phyloP scores from a whole-genome alignment of 2,329 filamentous ascomycete species.

The Colletotrichum aenigma region DNA sequence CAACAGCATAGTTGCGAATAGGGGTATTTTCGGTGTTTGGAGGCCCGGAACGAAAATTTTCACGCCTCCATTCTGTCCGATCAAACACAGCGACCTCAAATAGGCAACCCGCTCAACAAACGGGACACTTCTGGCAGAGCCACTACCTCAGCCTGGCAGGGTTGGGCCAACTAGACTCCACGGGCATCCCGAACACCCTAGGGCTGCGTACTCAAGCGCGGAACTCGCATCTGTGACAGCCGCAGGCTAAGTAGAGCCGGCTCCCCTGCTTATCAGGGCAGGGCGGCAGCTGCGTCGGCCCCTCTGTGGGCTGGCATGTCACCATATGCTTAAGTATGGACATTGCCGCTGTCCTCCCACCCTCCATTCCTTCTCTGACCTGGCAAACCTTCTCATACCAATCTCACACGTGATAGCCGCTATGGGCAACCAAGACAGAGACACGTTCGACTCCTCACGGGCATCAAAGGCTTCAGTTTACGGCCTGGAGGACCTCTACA shows the following conservation, averaged over 20 bases:
- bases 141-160: not conserved
- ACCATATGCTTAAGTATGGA: slow-evolving; percentile 1
- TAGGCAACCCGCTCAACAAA: not conserved
- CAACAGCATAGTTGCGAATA: not conserved
- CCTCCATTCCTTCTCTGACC: not conserved
- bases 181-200: not conserved
- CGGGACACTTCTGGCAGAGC: not conserved
- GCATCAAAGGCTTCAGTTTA: not conserved
- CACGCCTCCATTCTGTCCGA: not conserved
- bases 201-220: not conserved
- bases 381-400: not conserved
- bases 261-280: not conserved
- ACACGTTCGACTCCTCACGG: not conserved
- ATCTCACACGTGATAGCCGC: not conserved
- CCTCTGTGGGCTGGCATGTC: not conserved
- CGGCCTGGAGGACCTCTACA: not conserved
- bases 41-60: not conserved
- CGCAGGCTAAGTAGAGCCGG: not conserved
- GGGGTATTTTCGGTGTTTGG: not conserved
- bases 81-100: not conserved
- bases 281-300: not conserved
- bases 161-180: not conserved
- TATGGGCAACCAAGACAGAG: not conserved
- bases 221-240: not conserved
- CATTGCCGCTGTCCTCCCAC: not conserved